These are phyloP conservation scores for Ananas comosus DNA, from an alignment of 176 grass and related monocot genomes.

Conservation along the genomic window DNA sequence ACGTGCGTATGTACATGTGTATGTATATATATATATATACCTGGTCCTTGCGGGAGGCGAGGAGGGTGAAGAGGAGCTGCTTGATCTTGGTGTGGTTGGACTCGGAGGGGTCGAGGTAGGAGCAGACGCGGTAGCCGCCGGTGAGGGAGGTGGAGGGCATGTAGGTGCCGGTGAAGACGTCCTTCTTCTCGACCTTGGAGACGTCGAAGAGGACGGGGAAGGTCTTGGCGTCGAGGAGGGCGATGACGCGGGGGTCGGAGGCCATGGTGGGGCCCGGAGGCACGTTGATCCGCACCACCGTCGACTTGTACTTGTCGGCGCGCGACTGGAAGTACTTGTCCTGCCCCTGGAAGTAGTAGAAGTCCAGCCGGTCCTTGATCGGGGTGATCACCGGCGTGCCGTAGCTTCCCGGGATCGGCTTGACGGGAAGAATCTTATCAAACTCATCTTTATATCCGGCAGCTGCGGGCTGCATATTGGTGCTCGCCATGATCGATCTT, in stretches of 20 bases:
- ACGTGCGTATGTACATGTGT: too few relatives aligned
- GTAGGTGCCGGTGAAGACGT: slow-evolving; percentile 64
- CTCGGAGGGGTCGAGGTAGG: slow-evolving; percentile 74
- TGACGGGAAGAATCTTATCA: background rate
- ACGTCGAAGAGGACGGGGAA: slow-evolving; percentile 66
- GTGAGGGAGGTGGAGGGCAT: slow-evolving; percentile 56
- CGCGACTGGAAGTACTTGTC: slow-evolving; percentile 68
- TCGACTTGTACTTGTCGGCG: slow-evolving; percentile 43
- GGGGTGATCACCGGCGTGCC: slow-evolving; percentile 36
- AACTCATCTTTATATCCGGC: background rate
- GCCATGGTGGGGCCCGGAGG: slow-evolving; percentile 52
- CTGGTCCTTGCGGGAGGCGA: slow-evolving; percentile 44
- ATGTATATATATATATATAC: too few relatives aligned
- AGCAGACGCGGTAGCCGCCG: slow-evolving; percentile 53
- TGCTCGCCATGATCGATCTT: too few relatives aligned
- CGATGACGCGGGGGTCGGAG: slow-evolving; percentile 44
- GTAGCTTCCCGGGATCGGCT: slow-evolving; percentile 36
- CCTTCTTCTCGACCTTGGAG: slow-evolving; percentile 61
- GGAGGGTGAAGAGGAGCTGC: slow-evolving; percentile 47
- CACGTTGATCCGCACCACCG: slow-evolving; percentile 53
- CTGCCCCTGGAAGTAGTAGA: slow-evolving; percentile 61
- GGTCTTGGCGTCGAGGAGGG: slow-evolving; percentile 61
- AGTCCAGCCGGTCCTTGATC: slow-evolving; percentile 55
- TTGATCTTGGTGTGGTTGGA: slow-evolving; percentile 52
- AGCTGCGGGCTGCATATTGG: background rate